phyloP scores from a whole-genome alignment of 345 rosid species.

The Citrus mangshanensis region DNA sequence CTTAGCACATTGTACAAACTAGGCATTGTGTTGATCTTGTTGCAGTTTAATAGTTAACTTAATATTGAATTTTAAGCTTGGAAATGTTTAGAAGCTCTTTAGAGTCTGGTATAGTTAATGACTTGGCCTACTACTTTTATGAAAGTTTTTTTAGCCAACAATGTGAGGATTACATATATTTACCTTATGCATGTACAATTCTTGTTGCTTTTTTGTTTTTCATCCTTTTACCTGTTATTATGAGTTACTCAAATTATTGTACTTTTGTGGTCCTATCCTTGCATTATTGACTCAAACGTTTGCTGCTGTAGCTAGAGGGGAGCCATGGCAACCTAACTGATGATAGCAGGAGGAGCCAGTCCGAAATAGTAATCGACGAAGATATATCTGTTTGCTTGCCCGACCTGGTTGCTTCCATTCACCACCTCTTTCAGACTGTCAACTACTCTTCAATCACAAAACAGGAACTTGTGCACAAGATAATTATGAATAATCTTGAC shows the following conservation, averaged over 20 bases:
- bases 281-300: background rate
- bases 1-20: background rate
- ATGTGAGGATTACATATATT: background rate
- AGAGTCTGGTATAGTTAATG: background rate
- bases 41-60: background rate
- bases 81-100: background rate
- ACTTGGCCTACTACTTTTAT: background rate
- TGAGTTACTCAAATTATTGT: background rate
- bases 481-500: conserved; percentile 37
- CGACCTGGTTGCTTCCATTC: conserved; percentile 38
- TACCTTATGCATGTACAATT: background rate
- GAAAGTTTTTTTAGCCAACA: background rate
- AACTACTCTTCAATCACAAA: conserved; percentile 40
- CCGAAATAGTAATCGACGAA: background rate
- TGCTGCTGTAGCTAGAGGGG: conserved; percentile 12
- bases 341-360: background rate
- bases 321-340: background rate
- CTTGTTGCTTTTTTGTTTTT: background rate
- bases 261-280: background rate
- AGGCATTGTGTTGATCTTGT: background rate
- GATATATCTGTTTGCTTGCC: conserved; percentile 28
- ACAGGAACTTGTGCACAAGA: conserved; percentile 54
- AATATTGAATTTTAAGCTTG: background rate
- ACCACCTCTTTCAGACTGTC: conserved; percentile 30
- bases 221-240: background rate